Evolutionary conservation across 164 flowering plant genomes (phyloP).

Genomic region (Buxus sempervirens): DNA sequence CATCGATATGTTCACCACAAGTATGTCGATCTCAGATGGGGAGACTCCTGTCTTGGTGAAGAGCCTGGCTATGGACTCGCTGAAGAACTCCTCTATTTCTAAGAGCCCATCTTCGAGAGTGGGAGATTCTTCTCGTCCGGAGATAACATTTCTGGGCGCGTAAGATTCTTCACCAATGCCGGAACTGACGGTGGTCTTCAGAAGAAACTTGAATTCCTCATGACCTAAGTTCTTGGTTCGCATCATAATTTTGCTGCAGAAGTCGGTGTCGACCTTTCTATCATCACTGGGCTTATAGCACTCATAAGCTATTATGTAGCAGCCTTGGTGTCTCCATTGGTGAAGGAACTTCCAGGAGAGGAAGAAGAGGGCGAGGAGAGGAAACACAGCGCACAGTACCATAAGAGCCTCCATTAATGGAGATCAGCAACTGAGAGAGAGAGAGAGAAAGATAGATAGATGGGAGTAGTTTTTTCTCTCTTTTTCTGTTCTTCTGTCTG

Average conservation of each 20-base stretch:
- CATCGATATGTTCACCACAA: conserved; percentile 65
- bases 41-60: conserved; percentile 39
- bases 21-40: conserved; percentile 54
- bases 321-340: conserved; percentile 27
- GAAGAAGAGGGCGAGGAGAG: conserved; percentile 12
- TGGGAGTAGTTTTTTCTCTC: too few relatives aligned
- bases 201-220: conserved; percentile 42
- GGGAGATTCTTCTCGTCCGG: conserved; percentile 32
- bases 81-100: conserved; percentile 57
- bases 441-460: too few relatives aligned
- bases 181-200: conserved; percentile 43
- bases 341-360: conserved; percentile 12
- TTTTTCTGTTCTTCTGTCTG: too few relatives aligned
- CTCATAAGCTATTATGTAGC: conserved; percentile 48
- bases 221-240: conserved; percentile 46
- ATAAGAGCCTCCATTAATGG: conserved; percentile 20
- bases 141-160: conserved; percentile 34
- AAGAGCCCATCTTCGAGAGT: conserved; percentile 20
- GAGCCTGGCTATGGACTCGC: conserved; percentile 48
- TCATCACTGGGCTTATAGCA: conserved; percentile 47
- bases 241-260: conserved; percentile 29
- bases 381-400: conserved; percentile 3
- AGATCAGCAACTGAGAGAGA: too few relatives aligned
- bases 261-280: conserved; percentile 34
- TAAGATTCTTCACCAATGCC: conserved; percentile 64